Percentiles rank a stretch among this genome's conserved stretches.
Conservation (phyloP, 2,329 filamentous ascomycete genomes). For the Penicillium sp. region DNA sequence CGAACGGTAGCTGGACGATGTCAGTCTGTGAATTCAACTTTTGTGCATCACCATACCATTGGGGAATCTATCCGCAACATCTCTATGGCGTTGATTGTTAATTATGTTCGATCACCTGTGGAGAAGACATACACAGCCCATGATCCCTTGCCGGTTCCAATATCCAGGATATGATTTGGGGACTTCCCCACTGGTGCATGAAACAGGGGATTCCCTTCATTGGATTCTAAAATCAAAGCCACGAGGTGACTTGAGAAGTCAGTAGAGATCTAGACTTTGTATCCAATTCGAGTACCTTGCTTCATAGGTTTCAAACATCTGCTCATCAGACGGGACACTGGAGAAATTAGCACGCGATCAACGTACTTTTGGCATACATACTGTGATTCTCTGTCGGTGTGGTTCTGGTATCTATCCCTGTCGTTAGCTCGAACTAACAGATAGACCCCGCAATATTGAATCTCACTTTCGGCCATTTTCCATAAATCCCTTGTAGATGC, state of each 20-base stretch:
- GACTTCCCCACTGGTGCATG: constrained; percentile 5
- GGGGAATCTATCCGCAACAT: constrained; percentile 10
- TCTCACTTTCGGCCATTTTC: constrained; percentile 11
- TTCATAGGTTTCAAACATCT: constrained; percentile 11
- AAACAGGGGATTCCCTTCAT: constrained; percentile 8
- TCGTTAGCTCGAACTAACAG: constrained; percentile 1
- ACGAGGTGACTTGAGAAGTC: constrained; percentile 7
- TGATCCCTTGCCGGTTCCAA: constrained; percentile 9
- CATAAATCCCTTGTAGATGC: constrained; percentile 6
- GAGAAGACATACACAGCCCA: constrained; percentile 10
- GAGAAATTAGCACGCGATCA: background rate
- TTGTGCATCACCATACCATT: constrained; percentile 1
- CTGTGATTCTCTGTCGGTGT: background rate
- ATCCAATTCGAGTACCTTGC: too few relatives aligned
- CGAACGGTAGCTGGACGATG: constrained; percentile 8
- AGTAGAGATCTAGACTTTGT: too few relatives aligned
- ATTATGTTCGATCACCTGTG: background rate
- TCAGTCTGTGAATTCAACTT: background rate
- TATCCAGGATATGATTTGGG: constrained; percentile 9
- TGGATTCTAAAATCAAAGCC: constrained; percentile 4
- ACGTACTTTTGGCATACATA: background rate
- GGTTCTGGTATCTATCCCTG: constrained; percentile 4
- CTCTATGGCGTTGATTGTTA: constrained; percentile 5
- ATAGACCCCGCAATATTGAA: background rate
- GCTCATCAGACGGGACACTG: constrained; percentile 9